A percentile compares a stretch with the other conserved stretches of the same genome.
These are phyloP conservation scores for Sclerotinia nivalis DNA, from an alignment of 2,329 filamentous ascomycete species.

Conservation along the genomic window DNA sequence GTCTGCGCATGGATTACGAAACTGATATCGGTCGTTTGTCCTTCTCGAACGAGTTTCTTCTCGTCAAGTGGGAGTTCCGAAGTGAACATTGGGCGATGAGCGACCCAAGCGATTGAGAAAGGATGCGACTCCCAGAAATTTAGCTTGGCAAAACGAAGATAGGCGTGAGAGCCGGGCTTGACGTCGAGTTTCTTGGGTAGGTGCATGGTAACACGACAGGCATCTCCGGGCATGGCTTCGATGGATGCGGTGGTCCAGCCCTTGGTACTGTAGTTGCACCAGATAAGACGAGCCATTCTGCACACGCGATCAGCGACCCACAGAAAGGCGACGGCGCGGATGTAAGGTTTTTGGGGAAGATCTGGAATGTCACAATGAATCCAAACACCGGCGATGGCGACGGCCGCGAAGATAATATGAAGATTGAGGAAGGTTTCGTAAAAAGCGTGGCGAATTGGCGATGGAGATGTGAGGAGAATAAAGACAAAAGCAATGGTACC, in stretches of 20 bases:
- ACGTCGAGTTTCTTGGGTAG: conserved; percentile 67
- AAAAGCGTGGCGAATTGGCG: conserved; percentile 85
- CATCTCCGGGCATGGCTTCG: conserved; percentile 69
- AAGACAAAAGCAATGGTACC: conserved; percentile 62
- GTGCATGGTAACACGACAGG: conserved; percentile 68
- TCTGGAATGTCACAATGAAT: conserved; percentile 71
- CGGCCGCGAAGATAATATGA: conserved; percentile 74
- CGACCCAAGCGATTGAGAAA: conserved; percentile 76
- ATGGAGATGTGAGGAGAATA: conserved; percentile 70
- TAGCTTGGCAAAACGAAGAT: conserved; percentile 68
- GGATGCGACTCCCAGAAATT: conserved; percentile 73
- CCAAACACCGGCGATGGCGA: conserved; percentile 71
- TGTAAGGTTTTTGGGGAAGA: conserved; percentile 68
- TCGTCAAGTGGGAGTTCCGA: conserved; percentile 43
- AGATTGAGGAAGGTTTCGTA: conserved; percentile 94
- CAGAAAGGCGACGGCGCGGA: conserved; percentile 71
- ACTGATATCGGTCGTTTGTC: conserved; percentile 56
- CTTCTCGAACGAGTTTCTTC: conserved; percentile 32
- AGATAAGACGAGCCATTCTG: conserved; percentile 63
- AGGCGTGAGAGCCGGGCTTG: conserved; percentile 71
- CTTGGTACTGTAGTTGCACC: conserved; percentile 57
- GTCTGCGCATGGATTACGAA: conserved; percentile 86
- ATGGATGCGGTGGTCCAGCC: conserved; percentile 65
- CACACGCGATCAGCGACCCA: conserved; percentile 73
- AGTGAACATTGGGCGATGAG: conserved; percentile 50